Conservation (phyloP, 192 early-diverging fungal species). For the Linnemannia elongata region DNA sequence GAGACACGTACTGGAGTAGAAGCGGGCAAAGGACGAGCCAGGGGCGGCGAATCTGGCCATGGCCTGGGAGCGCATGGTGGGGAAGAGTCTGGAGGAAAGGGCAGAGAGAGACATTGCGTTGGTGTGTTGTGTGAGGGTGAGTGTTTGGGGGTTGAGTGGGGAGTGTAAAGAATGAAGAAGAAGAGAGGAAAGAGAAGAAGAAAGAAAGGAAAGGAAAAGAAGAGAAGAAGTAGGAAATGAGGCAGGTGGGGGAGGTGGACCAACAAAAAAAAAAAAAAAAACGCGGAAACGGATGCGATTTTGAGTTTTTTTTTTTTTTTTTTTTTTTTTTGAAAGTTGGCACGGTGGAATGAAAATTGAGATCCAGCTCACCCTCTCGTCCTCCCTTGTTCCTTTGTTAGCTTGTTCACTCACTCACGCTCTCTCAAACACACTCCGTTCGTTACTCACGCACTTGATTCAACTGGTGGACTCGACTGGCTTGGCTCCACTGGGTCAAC, state of each 20-base stretch:
- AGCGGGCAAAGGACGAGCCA: slow-evolving; percentile 56
- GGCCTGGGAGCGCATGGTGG: slow-evolving; percentile 46
- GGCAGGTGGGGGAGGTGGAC: background rate
- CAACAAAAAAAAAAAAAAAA: slow-evolving; percentile 6
- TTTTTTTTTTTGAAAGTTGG: slow-evolving; percentile 47
- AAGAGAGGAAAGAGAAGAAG: background rate
- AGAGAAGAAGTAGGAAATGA: slow-evolving; percentile 5
- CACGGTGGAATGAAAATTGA: slow-evolving; percentile 46
- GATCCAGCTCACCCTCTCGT: background rate
- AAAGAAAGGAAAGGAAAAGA: slow-evolving; percentile 1
- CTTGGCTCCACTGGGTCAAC: background rate
- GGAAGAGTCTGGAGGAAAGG: slow-evolving; percentile 45
- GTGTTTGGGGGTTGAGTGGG: background rate
- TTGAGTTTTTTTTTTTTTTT: slow-evolving; percentile 37
- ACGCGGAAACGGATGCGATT: slow-evolving; percentile 4
- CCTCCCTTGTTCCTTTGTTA: too few species aligned
- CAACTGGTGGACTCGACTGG: too few species aligned
- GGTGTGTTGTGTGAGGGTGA: background rate
- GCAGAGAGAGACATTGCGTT: slow-evolving; percentile 40
- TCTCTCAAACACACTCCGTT: background rate
- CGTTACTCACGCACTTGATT: too few species aligned
- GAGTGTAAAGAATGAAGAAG: background rate
- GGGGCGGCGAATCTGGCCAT: slow-evolving; percentile 47
- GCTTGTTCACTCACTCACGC: background rate
- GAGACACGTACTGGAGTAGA: slow-evolving; percentile 61